Base-by-base conservation (phyloP, 2,329 filamentous ascomycete species). In the Calonectria pauciramosa region DNA sequence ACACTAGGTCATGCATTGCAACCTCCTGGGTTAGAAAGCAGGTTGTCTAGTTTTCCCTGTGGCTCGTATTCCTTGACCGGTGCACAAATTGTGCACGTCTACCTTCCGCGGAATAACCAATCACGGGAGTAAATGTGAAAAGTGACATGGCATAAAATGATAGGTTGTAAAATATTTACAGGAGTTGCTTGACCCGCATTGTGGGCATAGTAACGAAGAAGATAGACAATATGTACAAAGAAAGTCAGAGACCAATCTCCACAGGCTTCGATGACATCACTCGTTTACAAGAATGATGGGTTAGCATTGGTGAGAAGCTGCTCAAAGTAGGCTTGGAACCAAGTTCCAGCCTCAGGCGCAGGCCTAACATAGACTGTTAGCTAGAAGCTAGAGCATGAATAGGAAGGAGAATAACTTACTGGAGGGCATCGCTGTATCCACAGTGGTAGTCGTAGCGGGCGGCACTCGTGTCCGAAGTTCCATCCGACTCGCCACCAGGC, bases 291-390 rank as follows among this genome's bases (percentile, higher is more conserved):
- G 77, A 90, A 90, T 16, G 88, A 81, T n/a, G 90, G 90, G 80
- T 90, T 89, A 70, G 90, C 89, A 76, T 91, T 91, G 70, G 84
- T 86, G 71, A 91, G 86, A 1, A 92, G 85, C 83, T 90, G 88
- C 82, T 87, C 89, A 77, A 91, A 91, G 85, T 91, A 92, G 20
- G 87, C 89, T 83, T 91, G 85, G 84, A 93, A 93, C 93, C 93
- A 95, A 11, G 87, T 85, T 36, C 93, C 93, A 13, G 93, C 93
- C 84, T 95, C 92, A 36, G 93, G 93, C 1, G 93, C 92, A 2
- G 93, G 93, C 83, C 90, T 80, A 14, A 16, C 49, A 3, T 16
- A 0, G 1, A 34, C 0, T 1, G 11, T 0, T 2, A 4, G 0
- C 10, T 3, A 32, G 2, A 7, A 18, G 23, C 28, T 11, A 10